Conservation (phyloP, 495 filamentous ascomycete genomes). For the Glonium stellatum region DNA sequence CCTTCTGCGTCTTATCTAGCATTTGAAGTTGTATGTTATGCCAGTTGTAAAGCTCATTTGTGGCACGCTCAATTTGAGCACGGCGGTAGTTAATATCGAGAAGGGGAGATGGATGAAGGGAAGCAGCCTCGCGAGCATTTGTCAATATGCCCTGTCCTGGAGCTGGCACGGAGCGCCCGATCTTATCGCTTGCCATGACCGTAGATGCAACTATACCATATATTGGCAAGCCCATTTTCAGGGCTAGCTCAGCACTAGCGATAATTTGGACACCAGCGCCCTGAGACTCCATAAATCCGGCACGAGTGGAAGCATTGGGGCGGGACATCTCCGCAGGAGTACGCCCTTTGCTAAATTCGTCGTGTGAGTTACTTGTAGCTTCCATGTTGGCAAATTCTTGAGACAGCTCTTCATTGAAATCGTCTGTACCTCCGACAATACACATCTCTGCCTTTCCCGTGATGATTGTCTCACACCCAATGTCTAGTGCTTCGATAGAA, state of each 20-base stretch:
- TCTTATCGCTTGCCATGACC: conserved; percentile 21
- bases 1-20: too few relatives aligned
- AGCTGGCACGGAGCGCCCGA: conserved; percentile 30
- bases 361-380: conserved; percentile 22
- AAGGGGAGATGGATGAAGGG: conserved; percentile 3
- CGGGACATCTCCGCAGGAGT: conserved; percentile 27
- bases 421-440: conserved; percentile 27
- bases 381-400: conserved; percentile 26
- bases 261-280: conserved; percentile 29
- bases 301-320: conserved; percentile 17
- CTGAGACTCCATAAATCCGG: conserved; percentile 27
- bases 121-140: conserved; percentile 14
- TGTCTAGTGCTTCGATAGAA: conserved; percentile 12
- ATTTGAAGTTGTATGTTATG: too few relatives aligned
- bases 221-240: conserved; percentile 29
- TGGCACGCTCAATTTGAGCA: too few relatives aligned
- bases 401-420: conserved; percentile 19
- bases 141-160: conserved; percentile 29
- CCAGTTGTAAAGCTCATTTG: too few relatives aligned
- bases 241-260: conserved; percentile 18
- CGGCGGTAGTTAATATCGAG: conserved; percentile 14
- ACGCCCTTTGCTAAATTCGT: conserved; percentile 17
- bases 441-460: conserved; percentile 21
- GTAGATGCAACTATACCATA: conserved; percentile 19
- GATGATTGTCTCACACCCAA: conserved; percentile 19